Evolutionary conservation across 306 rosid species (phyloP).

Genomic region (Purshia tridentata): DNA sequence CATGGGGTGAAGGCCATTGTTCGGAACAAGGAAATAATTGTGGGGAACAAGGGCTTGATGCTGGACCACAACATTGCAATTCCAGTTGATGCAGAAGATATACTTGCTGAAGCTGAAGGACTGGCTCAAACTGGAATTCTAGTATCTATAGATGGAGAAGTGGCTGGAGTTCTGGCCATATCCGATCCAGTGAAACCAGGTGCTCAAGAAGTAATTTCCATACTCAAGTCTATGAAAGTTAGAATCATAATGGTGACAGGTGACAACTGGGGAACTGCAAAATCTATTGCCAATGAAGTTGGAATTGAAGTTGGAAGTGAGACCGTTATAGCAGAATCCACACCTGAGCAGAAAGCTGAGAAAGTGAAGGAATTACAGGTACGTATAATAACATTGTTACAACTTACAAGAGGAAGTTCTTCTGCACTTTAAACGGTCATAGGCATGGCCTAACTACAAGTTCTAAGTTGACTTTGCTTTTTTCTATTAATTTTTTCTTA

Average conservation of each 20-base stretch:
- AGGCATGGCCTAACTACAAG: too few relatives aligned
- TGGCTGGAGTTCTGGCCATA: slow-evolving; percentile 56
- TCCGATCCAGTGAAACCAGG: slow-evolving; percentile 68
- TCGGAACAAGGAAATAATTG: slow-evolving; percentile 48
- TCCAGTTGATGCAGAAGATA: slow-evolving; percentile 47
- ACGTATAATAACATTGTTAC: slow-evolving; percentile 14
- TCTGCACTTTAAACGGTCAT: not conserved
- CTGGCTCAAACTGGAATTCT: slow-evolving; percentile 66
- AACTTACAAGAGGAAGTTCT: slow-evolving; percentile 2
- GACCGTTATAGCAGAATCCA: slow-evolving; percentile 59
- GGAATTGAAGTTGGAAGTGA: slow-evolving; percentile 68
- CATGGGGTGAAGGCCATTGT: slow-evolving; percentile 63
- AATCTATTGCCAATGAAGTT: slow-evolving; percentile 63
- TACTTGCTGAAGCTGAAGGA: slow-evolving; percentile 56
- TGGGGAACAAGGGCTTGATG: slow-evolving; percentile 67
- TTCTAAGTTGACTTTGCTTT: too few relatives aligned
- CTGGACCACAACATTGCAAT: slow-evolving; percentile 38
- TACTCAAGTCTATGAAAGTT: slow-evolving; percentile 61
- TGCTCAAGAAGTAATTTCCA: slow-evolving; percentile 51
- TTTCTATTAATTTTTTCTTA: not conserved
- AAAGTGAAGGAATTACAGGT: slow-evolving; percentile 69
- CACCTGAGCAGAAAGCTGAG: slow-evolving; percentile 54
- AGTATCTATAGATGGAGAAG: slow-evolving; percentile 48
- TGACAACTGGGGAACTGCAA: slow-evolving; percentile 76
- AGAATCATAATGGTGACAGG: slow-evolving; percentile 73